Evolutionary conservation across 2,329 filamentous ascomycete genomes (phyloP), one percentile per base, ranked within the genome.

Genomic region (Xylaria sp.): DNA sequence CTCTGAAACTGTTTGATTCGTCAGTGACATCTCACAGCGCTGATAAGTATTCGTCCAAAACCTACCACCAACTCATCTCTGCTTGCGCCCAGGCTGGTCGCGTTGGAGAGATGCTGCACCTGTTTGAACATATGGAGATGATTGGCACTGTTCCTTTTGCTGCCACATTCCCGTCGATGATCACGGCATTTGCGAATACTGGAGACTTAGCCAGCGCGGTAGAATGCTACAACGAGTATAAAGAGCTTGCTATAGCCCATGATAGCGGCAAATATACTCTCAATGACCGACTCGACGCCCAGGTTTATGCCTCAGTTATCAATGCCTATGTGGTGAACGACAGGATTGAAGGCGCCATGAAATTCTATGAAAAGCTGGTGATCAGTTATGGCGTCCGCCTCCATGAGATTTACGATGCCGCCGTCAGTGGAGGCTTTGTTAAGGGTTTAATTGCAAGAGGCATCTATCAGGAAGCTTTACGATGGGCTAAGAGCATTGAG

Each of bases 171-270:
- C 92, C 94, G 1, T 88, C 91, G 20, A 97, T 99, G 93, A 98
- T 99, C 79, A 90, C 92, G n/a, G 94, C 94, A 0, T 98, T 97
- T 78, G 93, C 93, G 69, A 88, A 88, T 51, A 88, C 88, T 12
- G 92, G 94, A 59, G 94, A 98, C 78, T 83, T 98, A 54, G 86
- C 90, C 75, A 97, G 92, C 74, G 96, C 94, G 23, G 93, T 98
- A 7, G 94, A 97, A 79, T 94, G 94, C 81, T 99, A 98, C 82
- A 95, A 97, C 72, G 93, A 97, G 81, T 98, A 98, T 85, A 94
- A 94, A 77, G 88, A 89, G 55, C 85, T 98, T 51, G 94, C 95
- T n/a, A 89, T 98, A 62, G 90, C 91, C 48, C 88, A 96, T 78
- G 92, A 98, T 79, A 89, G 87, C 48, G 94, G 94, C 66, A 85